A percentile compares a stretch with the other conserved stretches of the same genome.
These are phyloP conservation scores for Pseudopyrenochaeta lycopersici DNA, from an alignment of 2,329 filamentous ascomycete species.

Conservation along the genomic window DNA sequence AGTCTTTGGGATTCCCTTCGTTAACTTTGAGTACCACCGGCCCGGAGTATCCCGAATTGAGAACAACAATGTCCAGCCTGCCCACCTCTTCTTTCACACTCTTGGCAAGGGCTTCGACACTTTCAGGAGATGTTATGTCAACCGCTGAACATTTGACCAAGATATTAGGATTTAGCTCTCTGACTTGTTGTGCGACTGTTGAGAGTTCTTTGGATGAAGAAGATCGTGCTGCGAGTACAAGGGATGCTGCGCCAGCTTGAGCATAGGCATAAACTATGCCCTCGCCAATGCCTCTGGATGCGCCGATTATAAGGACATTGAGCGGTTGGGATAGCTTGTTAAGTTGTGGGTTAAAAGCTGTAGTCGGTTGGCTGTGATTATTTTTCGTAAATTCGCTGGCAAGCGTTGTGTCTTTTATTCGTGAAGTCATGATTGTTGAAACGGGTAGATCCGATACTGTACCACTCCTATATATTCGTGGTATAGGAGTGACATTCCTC, in stretches of 20 bases:
- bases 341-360: constrained; percentile 19
- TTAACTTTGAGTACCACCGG: constrained; percentile 45
- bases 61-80: constrained; percentile 48
- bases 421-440: constrained; percentile 13
- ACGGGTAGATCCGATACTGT: too few relatives aligned
- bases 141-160: constrained; percentile 16
- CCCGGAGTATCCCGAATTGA: constrained; percentile 51
- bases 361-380: constrained; percentile 15
- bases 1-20: constrained; percentile 43
- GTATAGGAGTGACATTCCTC: background rate
- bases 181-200: constrained; percentile 18
- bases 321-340: constrained; percentile 30
- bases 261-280: constrained; percentile 42
- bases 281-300: constrained; percentile 43
- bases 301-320: constrained; percentile 44
- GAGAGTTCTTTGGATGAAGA: constrained; percentile 24
- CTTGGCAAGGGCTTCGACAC: constrained; percentile 33
- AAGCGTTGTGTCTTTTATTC: constrained; percentile 23
- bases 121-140: constrained; percentile 40
- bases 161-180: constrained; percentile 12
- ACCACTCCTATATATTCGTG: too few relatives aligned
- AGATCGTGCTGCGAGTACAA: constrained; percentile 37
- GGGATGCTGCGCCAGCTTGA: constrained; percentile 29
- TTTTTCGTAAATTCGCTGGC: constrained; percentile 27
- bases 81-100: constrained; percentile 31